Base-by-base conservation (phyloP, 345 rosid genomes). In the Kandelia obovata region DNA sequence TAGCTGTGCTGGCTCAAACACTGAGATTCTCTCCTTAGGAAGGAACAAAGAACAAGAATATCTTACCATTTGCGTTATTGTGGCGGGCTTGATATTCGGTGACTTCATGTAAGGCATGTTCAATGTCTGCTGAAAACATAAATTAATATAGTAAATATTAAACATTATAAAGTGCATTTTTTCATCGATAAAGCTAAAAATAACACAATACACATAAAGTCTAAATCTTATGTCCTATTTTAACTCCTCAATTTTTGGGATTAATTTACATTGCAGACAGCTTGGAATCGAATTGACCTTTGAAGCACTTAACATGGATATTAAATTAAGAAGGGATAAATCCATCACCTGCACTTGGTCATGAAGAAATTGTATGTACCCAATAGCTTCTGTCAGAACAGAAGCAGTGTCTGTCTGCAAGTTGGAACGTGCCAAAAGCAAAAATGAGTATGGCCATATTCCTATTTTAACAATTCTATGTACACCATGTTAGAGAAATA, bases 371-470 rank as follows among this genome's bases (percentile, higher is more conserved):
- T 85, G 81, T 34, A 87, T 85, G 71, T 85, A 85, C 35, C 89
- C 88, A 68, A 84, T 80, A 47, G 90, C 86, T 69, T 88, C 89
- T 67, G 85, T 83, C 76, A 88, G 66, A 65, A 88, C 93, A 65
- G 90, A 77, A 58, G 89, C 93, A 23, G 91, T 84, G 77, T 88
- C 91, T 70, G 88, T 83, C 93, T 88, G 90, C 64, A 73, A 75
- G 64, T 47, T 31, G 64, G 13, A 66, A 26, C 16, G 10, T 31
- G 25, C 19, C 16, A 30, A 55, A 69, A 55, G 5, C 1, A 23
- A 49, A 37, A 20, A 34, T 27, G 16, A 69, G 10, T n/a, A 69
- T 59, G 62, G 60, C 5, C 61, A 47, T 25, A 27, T 58, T 75
- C 11, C 63, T 55, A 62, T 43, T 53, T 56, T 21, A 56, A 6